Evolutionary conservation across 345 rosid genomes (phyloP).

Genomic region (Moringa oleifera): DNA sequence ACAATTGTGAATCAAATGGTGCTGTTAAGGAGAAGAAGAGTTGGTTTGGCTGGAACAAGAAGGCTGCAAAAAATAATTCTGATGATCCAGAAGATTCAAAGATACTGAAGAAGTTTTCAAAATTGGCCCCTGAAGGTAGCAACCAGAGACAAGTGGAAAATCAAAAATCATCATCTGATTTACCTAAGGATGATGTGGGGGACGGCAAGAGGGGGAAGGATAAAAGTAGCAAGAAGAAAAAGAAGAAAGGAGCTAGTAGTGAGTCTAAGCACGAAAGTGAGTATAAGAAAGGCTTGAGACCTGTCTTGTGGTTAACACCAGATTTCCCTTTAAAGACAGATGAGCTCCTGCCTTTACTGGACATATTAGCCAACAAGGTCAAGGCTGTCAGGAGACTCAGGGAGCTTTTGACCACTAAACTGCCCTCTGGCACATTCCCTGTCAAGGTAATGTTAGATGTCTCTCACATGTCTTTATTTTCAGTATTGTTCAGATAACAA

Average conservation of each 20-base stretch:
- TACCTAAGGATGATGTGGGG: constrained; percentile 45
- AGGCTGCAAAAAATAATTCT: constrained; percentile 46
- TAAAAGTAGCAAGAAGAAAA: constrained; percentile 70
- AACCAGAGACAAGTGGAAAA: constrained; percentile 48
- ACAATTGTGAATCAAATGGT: constrained; percentile 54
- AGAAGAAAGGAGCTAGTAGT: constrained; percentile 50
- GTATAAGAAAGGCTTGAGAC: constrained; percentile 91
- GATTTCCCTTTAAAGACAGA: constrained; percentile 90
- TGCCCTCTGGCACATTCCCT: constrained; percentile 93
- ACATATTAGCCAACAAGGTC: constrained; percentile 95
- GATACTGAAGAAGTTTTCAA: constrained; percentile 60
- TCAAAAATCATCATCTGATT: constrained; percentile 56
- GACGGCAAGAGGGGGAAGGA: constrained; percentile 75
- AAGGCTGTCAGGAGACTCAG: constrained; percentile 95
- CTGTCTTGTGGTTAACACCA: constrained; percentile 92
- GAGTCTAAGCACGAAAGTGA: constrained; percentile 82
- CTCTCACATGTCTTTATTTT: neutral
- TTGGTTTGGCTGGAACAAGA: constrained; percentile 95
- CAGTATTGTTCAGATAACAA: neutral
- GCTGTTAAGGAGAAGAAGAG: constrained; percentile 78
- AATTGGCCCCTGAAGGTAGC: constrained; percentile 66
- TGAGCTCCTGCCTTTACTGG: constrained; percentile 90
- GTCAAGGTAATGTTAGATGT: constrained; percentile 60
- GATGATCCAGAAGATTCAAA: constrained; percentile 70
- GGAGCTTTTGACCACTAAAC: constrained; percentile 95